These are phyloP conservation scores for Quercus aquifolioides DNA, from an alignment of 306 rosid genomes.

Conservation along the genomic window DNA sequence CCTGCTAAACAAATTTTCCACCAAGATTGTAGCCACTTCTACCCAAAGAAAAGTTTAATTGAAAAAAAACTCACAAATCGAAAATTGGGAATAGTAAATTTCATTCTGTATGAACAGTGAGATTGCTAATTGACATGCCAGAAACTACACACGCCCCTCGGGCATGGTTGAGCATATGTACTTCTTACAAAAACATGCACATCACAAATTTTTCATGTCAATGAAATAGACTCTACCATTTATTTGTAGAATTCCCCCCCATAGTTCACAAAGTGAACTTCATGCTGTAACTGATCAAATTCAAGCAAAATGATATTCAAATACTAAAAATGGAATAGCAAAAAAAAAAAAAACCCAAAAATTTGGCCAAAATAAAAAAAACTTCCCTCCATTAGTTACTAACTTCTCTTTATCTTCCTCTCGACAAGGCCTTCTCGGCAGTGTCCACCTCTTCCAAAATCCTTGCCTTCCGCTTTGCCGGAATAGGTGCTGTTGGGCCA, in stretches of 20 bases:
- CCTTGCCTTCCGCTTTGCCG: conserved; percentile 71
- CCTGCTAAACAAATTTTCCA: too few relatives aligned
- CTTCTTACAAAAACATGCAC: neutral
- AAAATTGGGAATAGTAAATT: neutral
- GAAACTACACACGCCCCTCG: too few relatives aligned
- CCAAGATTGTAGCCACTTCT: too few relatives aligned
- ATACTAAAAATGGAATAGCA: neutral
- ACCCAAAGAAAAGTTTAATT: too few relatives aligned
- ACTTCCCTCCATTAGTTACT: neutral
- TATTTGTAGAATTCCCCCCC: neutral
- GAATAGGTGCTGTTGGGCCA: conserved; percentile 93
- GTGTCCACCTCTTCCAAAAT: conserved; percentile 88
- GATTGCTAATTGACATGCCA: neutral
- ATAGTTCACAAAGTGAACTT: neutral
- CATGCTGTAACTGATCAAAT: neutral
- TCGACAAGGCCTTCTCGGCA: conserved; percentile 72
- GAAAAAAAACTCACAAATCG: too few relatives aligned
- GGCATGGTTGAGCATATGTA: neutral
- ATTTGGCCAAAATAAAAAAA: neutral
- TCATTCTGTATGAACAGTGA: neutral
- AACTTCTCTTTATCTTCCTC: conserved; percentile 59
- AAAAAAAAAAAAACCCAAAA: neutral
- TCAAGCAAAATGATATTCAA: neutral
- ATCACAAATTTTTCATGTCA: neutral
- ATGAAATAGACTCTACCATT: neutral